Percentiles rank a stretch among this genome's conserved stretches.
Conservation (phyloP, 306 rosid species). For the Rosa rugosa region DNA sequence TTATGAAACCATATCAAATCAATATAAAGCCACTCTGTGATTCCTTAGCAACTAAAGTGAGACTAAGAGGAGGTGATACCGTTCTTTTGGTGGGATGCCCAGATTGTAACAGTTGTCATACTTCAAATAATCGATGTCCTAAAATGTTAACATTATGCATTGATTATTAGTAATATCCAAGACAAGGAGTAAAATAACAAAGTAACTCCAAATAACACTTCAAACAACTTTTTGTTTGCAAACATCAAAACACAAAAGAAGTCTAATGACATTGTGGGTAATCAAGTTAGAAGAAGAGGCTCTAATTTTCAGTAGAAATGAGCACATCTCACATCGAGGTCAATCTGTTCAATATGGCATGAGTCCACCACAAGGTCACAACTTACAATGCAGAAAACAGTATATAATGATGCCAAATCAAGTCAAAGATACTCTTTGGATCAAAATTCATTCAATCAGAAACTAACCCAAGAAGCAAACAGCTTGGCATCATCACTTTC, state of each 20-base stretch:
- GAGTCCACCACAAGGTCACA: slow-evolving; percentile 10
- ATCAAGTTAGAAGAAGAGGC: neutral
- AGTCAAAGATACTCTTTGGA: slow-evolving; percentile 13
- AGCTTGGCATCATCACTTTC: slow-evolving; percentile 75
- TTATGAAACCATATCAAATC: slow-evolving; percentile 32
- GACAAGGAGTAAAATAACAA: neutral
- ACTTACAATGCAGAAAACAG: slow-evolving; percentile 10
- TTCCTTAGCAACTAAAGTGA: slow-evolving; percentile 16
- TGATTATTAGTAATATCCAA: neutral
- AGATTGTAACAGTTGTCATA: slow-evolving; percentile 93
- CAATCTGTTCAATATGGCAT: neutral
- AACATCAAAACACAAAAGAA: neutral
- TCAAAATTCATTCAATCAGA: slow-evolving; percentile 18
- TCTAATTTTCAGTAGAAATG: neutral
- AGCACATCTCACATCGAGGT: neutral
- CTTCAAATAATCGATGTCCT: slow-evolving; percentile 93
- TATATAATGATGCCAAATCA: neutral
- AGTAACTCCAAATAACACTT: neutral
- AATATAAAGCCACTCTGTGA: slow-evolving; percentile 22
- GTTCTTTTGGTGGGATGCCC: slow-evolving; percentile 69
- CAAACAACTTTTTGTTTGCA: neutral
- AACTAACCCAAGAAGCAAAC: slow-evolving; percentile 95
- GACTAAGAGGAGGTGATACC: slow-evolving; percentile 52
- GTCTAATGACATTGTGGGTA: neutral
- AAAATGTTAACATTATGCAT: slow-evolving; percentile 20